Evolutionary conservation across 192 early-diverging fungal genomes (phyloP).

Genomic region (Chytriomyces hyalinus): DNA sequence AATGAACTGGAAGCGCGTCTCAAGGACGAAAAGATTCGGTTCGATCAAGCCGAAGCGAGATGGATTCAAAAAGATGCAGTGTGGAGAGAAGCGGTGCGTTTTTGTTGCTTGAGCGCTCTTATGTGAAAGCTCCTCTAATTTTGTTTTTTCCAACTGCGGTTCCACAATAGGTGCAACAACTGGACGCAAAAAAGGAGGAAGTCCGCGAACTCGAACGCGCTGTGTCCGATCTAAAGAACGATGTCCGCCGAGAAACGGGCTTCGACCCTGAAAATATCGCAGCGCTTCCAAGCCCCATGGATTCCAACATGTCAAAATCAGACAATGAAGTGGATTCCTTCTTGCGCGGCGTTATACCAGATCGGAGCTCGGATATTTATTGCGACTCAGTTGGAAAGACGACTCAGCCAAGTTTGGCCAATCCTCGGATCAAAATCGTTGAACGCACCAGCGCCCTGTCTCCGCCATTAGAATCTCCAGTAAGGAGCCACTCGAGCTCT

Average conservation of each 20-base stretch:
- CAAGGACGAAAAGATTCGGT: conserved; percentile 10
- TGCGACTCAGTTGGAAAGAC: conserved; percentile 6
- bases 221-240: conserved; percentile 23
- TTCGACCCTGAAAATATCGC: conserved; percentile 29
- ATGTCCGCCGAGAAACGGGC: conserved; percentile 26
- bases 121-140: neutral
- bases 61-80: conserved; percentile 28
- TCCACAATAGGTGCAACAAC: conserved; percentile 2
- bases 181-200: conserved; percentile 8
- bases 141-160: neutral
- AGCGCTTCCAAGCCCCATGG: neutral
- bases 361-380: neutral
- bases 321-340: conserved; percentile 1
- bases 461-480: neutral
- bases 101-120: neutral
- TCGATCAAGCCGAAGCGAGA: conserved; percentile 17
- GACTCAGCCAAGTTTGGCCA: neutral
- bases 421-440: conserved; percentile 28
- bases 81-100: conserved; percentile 8
- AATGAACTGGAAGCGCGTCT: conserved; percentile 23
- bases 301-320: neutral
- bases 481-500: neutral
- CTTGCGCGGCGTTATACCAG: neutral
- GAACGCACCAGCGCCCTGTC: neutral
- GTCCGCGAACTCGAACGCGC: conserved; percentile 21